Percentiles rank a stretch among this genome's conserved stretches.
These are phyloP conservation scores for Dothistroma septosporum DNA, from an alignment of 2,329 filamentous ascomycete genomes.

Conservation along the genomic window DNA sequence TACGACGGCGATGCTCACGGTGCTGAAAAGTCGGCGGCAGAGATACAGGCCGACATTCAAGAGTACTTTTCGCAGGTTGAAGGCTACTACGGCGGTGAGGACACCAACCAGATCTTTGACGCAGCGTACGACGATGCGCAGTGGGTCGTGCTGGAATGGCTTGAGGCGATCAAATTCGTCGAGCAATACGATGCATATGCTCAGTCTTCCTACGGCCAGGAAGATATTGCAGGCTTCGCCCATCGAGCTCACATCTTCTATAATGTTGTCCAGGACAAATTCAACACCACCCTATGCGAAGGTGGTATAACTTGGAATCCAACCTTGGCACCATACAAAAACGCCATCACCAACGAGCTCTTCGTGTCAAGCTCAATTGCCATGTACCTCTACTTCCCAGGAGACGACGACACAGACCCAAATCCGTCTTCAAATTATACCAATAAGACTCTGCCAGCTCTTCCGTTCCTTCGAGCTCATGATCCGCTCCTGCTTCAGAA, in stretches of 20 bases:
- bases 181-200: slow-evolving; percentile 27
- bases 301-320: slow-evolving; percentile 94
- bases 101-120: slow-evolving; percentile 31
- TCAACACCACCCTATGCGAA: slow-evolving; percentile 74
- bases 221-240: slow-evolving; percentile 72
- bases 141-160: slow-evolving; percentile 36
- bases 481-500: slow-evolving; percentile 60
- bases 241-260: slow-evolving; percentile 85
- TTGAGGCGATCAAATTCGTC: slow-evolving; percentile 33
- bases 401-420: slow-evolving; percentile 61
- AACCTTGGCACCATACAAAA: slow-evolving; percentile 78
- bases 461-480: slow-evolving; percentile 24
- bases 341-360: slow-evolving; percentile 92
- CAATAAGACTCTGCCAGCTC: slow-evolving; percentile 45
- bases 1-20: slow-evolving; percentile 14
- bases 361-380: slow-evolving; percentile 78
- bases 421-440: slow-evolving; percentile 36
- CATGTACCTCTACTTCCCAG: slow-evolving; percentile 90
- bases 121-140: slow-evolving; percentile 35
- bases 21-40: slow-evolving; percentile 9
- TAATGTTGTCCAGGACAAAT: slow-evolving; percentile 72
- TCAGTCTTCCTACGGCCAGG: slow-evolving; percentile 64
- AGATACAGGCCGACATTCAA: slow-evolving; percentile 24
- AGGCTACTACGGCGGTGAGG: slow-evolving; percentile 28
- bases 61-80: slow-evolving; percentile 29